Base-by-base conservation (phyloP, 139 green algal genomes). In the Diplosphaera chodatii region DNA sequence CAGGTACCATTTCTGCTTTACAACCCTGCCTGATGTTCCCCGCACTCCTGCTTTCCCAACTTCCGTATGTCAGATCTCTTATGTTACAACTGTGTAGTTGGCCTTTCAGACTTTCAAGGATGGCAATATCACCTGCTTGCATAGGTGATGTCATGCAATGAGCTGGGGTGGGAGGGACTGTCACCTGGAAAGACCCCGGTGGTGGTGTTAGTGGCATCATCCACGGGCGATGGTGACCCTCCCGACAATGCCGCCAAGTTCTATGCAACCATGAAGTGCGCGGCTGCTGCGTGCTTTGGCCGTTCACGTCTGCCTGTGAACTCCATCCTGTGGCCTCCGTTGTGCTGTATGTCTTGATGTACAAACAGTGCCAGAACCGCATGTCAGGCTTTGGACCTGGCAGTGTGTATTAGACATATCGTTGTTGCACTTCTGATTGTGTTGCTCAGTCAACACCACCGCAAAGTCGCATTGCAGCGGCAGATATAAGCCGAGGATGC, bases 201-300 rank as follows among this genome's bases (percentile, higher is more conserved):
- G 20, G 67, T 88, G 28, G 69, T 91, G 18, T 69, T 92, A 10
- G 82, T 95, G 22, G 78, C 85, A 4, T 83, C 77, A 18, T 87
- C 76, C 71, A 96, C 91, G 2, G 91, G 93, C 15, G 94, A 99
- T 69, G 94, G 94, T 5, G 94, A 99, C 73, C 78, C 92, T 4
- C 94, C 94, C 20, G 94, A 98, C 76, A 99, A 98, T 76, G 79
- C 85, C 30, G 79, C 83, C 32, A 84, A 82, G 66, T 93, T 95
- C 40, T 95, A 74, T 63, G 77, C 31, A 66, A 66, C 40, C 34
- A 67, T 71, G 55, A 78, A 73, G 73, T 73, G 41, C 1, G 31
- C 37, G n/a, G n/a, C n/a, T n/a, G n/a, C n/a, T n/a, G n/a, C n/a
- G n/a, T n/a, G n/a, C n/a, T n/a, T n/a, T n/a, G n/a, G n/a, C n/a